A percentile compares a stretch with the other conserved stretches of the same genome.
phyloP scores from a whole-genome alignment of 2,329 filamentous ascomycete species.

The Dactylellina sp. region DNA sequence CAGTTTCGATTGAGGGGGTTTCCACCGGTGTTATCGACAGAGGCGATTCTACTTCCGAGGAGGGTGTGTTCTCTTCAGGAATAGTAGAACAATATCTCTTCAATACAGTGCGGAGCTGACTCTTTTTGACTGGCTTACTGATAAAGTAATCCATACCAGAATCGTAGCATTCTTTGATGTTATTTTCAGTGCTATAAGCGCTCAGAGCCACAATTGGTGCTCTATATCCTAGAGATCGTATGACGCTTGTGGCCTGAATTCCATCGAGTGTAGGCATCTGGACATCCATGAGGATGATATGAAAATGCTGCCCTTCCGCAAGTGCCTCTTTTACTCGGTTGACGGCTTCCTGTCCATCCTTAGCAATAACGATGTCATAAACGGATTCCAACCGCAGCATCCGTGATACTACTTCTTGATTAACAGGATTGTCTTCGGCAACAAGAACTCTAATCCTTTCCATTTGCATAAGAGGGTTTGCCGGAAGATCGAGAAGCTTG shows the following conservation, averaged over 20 bases:
- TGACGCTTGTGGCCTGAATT: slow-evolving; percentile 84
- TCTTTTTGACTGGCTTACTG: slow-evolving; percentile 67
- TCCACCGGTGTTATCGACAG: slow-evolving; percentile 28
- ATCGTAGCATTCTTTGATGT: slow-evolving; percentile 85
- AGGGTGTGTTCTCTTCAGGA: slow-evolving; percentile 56
- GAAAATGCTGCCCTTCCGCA: slow-evolving; percentile 77
- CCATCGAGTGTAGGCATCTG: slow-evolving; percentile 95
- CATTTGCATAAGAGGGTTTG: slow-evolving; percentile 42
- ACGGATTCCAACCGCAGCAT: slow-evolving; percentile 70
- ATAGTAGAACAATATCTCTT: slow-evolving; percentile 59
- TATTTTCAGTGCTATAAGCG: slow-evolving; percentile 89
- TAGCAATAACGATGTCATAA: slow-evolving; percentile 84
- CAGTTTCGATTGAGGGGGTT: slow-evolving; percentile 48
- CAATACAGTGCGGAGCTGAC: slow-evolving; percentile 58
- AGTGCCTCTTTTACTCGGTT: slow-evolving; percentile 86
- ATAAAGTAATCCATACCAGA: slow-evolving; percentile 94
- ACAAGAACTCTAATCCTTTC: slow-evolving; percentile 83
- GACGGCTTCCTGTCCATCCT: slow-evolving; percentile 86
- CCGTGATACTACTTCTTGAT: slow-evolving; percentile 72
- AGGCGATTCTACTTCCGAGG: slow-evolving; percentile 51
- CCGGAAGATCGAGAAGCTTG: slow-evolving; percentile 50
- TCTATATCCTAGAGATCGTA: slow-evolving; percentile 85
- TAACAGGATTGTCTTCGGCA: slow-evolving; percentile 80
- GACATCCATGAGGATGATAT: slow-evolving; percentile 95
- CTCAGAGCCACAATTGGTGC: slow-evolving; percentile 91